Percentiles rank a stretch among this genome's conserved stretches.
Conservation (phyloP, 2,329 filamentous ascomycete species). For the Trichoderma atroviride region DNA sequence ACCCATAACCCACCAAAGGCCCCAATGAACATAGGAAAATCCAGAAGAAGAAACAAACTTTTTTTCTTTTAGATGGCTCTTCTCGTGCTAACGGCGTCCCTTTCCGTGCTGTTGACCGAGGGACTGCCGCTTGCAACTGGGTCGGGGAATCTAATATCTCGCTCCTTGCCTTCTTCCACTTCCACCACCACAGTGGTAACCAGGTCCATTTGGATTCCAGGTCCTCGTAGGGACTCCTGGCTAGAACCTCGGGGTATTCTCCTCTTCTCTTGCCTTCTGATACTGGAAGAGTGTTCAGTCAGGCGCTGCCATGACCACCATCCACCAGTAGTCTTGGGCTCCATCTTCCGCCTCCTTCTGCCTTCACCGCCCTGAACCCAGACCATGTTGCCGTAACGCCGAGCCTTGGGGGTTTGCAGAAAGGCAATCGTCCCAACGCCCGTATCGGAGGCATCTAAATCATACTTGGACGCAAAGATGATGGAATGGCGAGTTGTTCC, state of each 20-base stretch:
- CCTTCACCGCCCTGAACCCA: conserved; percentile 39
- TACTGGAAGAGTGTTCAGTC: conserved; percentile 11
- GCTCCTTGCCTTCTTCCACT: conserved; percentile 35
- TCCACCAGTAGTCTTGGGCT: conserved; percentile 29
- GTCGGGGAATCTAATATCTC: conserved; percentile 34
- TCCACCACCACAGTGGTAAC: conserved; percentile 49
- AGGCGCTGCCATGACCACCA: conserved; percentile 37
- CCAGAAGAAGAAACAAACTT: not conserved
- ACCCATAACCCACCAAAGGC: conserved; percentile 1
- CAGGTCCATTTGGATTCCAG: conserved; percentile 49
- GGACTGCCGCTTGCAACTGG: conserved; percentile 32
- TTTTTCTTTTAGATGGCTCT: conserved; percentile 6
- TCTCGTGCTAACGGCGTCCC: conserved; percentile 28
- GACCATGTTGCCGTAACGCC: conserved; percentile 48
- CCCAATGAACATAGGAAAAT: conserved; percentile 2
- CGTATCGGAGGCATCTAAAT: conserved; percentile 47
- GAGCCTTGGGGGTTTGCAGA: conserved; percentile 45
- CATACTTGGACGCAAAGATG: conserved; percentile 47
- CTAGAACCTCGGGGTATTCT: conserved; percentile 35
- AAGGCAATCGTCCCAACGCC: conserved; percentile 57
- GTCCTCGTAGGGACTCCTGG: conserved; percentile 40
- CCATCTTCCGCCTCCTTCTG: conserved; percentile 2
- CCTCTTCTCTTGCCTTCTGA: conserved; percentile 19
- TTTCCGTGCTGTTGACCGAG: conserved; percentile 36
- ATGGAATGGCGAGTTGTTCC: conserved; percentile 56